Conservation (phyloP, 2,329 filamentous ascomycete species). For the Capronia americana region DNA sequence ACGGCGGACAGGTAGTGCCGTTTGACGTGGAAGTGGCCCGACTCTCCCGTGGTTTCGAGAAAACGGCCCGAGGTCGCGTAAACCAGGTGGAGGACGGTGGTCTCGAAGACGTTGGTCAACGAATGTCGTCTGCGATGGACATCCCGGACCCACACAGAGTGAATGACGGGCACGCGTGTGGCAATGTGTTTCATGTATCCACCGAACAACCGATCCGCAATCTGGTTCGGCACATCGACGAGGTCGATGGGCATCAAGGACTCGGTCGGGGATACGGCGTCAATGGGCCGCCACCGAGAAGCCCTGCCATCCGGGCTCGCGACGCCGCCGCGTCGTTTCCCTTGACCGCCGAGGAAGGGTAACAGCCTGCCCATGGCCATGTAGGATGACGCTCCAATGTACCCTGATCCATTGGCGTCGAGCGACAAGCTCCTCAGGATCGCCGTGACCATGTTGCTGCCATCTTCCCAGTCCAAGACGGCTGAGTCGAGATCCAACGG, state of each 20-base stretch:
- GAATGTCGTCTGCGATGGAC: background rate
- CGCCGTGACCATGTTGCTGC: too few relatives aligned
- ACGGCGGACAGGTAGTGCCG: constrained; percentile 4
- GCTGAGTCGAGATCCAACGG: background rate
- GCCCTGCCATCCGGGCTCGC: too few relatives aligned
- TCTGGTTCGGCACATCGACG: background rate
- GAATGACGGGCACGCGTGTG: constrained; percentile 12
- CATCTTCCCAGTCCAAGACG: background rate
- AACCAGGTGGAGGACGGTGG: constrained; percentile 5
- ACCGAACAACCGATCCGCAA: constrained; percentile 5
- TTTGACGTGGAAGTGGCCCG: constrained; percentile 1
- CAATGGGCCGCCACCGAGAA: background rate
- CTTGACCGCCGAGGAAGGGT: too few relatives aligned
- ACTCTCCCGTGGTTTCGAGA: constrained; percentile 12
- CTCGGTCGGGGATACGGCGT: too few relatives aligned
- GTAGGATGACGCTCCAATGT: too few relatives aligned
- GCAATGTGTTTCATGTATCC: constrained; percentile 15
- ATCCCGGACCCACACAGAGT: constrained; percentile 1
- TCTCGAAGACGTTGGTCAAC: constrained; percentile 12
- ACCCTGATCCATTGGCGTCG: too few relatives aligned
- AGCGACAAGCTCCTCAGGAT: too few relatives aligned
- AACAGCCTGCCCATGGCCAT: too few relatives aligned
- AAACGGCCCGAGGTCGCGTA: constrained; percentile 10
- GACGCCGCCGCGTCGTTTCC: too few relatives aligned
- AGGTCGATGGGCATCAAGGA: background rate